phyloP scores from a whole-genome alignment of 345 rosid genomes.

The Cardamine resedifolia region DNA sequence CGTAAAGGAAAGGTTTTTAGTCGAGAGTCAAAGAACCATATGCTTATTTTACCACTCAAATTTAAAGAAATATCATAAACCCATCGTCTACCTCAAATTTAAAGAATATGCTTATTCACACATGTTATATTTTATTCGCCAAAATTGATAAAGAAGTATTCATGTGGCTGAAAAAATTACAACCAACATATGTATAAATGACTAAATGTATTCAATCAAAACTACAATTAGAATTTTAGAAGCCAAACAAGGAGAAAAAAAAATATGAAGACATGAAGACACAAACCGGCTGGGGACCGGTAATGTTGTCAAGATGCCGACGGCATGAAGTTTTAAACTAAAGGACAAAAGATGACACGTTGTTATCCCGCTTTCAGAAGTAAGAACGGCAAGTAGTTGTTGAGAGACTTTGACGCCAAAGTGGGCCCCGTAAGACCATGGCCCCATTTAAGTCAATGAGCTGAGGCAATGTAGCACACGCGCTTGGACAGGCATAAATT shows the following conservation, averaged over 20 bases:
- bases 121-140: not conserved
- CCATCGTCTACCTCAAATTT: not conserved
- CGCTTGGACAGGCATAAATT: not conserved
- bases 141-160: not conserved
- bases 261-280: not conserved
- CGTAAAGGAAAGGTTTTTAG: not conserved
- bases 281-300: not conserved
- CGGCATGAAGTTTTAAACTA: not conserved
- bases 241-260: not conserved
- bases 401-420: not conserved
- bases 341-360: not conserved
- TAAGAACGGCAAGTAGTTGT: slow-evolving; percentile 1
- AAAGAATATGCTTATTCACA: not conserved
- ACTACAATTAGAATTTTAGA: not conserved
- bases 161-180: not conserved
- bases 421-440: not conserved
- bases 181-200: no score
- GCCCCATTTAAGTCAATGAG: not conserved
- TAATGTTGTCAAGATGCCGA: not conserved
- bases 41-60: not conserved
- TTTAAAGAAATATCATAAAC: not conserved
- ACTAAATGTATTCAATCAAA: not conserved
- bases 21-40: not conserved
- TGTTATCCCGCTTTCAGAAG: not conserved
- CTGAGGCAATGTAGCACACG: not conserved